Evolutionary conservation across 2,329 filamentous ascomycete species (phyloP), one percentile per base, ranked within the genome.

Genomic region (Neonectria coccinea): DNA sequence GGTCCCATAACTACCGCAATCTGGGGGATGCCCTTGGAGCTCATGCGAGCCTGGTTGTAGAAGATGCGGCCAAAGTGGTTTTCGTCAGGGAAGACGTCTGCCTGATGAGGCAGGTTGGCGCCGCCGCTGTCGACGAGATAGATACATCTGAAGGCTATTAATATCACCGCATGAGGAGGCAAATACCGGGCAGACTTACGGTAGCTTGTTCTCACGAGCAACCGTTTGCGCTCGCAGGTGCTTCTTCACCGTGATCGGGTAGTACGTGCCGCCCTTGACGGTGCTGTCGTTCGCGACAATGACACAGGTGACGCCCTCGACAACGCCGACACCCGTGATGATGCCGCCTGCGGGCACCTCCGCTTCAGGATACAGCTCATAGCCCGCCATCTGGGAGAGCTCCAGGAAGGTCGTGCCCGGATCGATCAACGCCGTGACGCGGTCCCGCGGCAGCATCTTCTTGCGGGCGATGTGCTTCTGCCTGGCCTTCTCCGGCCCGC

Each of bases 31-130:
- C 94, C 93, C 70, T 90, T 82, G 2, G 91, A 87, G 71, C 92
- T 96, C 94, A 98, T 97, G 74, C 93, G 86, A 3, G 96, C 95
- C 80, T 99, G 95, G 81, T 99, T 97, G 85, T 92, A 99, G 84
- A 99, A 99, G 77, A 98, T 97, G 70, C 95, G 92, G 39, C 95
- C 94, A 76, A 99, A 98, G 79, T 98, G 95, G 59, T 97, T 93
- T 69, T 90, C 87, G 78, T 98, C 95, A 1, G 95, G 96, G 79
- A 99, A 98, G 62, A 98, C 95, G 76, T 97, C 93, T 41, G 94
- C 91, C 81, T 99, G 95, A 75, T 97, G 92, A 14, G 94, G 96
- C 18, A 99, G 87, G 78, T 98, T 97, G 62, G 94, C 96, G 68
- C 95, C 95, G 51, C 96, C 95, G 5, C 94, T 97, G 78, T 99